Evolutionary conservation across 1,139 yeast genomes (phyloP).

Genomic region (Diutina scorzettiae): DNA sequence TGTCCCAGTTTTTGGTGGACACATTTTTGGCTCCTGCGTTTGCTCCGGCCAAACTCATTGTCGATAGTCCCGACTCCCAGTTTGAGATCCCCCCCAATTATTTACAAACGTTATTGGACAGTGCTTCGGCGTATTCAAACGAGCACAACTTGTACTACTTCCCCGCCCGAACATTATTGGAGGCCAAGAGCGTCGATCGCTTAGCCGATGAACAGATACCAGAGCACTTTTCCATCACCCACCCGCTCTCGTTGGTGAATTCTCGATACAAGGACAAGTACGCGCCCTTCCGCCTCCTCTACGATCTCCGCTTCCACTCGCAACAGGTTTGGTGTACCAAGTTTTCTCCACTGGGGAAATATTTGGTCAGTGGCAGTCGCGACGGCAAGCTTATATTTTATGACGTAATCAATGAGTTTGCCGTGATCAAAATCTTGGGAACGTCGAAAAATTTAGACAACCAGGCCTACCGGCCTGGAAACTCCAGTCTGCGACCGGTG

Average conservation of each 20-base stretch:
- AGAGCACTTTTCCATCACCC: neutral
- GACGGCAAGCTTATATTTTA: slow-evolving; percentile 58
- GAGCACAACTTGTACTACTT: slow-evolving; percentile 17
- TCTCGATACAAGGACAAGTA: neutral
- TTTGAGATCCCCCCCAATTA: slow-evolving; percentile 14
- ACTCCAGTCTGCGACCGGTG: slow-evolving; percentile 13
- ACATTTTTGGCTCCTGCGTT: neutral
- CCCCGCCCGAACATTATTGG: slow-evolving; percentile 15
- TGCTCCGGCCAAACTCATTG: neutral
- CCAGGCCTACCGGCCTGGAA: slow-evolving; percentile 17
- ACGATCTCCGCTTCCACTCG: slow-evolving; percentile 37
- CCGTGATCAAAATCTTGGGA: slow-evolving; percentile 24
- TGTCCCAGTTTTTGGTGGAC: neutral
- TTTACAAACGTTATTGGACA: slow-evolving; percentile 18
- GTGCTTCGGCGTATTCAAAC: slow-evolving; percentile 18
- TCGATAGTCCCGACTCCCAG: neutral
- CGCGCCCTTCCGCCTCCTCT: slow-evolving; percentile 31
- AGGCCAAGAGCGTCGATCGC: neutral
- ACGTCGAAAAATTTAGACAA: slow-evolving; percentile 22
- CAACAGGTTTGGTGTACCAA: slow-evolving; percentile 80
- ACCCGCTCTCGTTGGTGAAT: neutral
- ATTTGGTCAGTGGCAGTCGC: slow-evolving; percentile 64
- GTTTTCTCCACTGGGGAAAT: slow-evolving; percentile 69
- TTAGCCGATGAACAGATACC: neutral
- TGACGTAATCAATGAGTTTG: slow-evolving; percentile 47